Evolutionary conservation across 2,329 filamentous ascomycete species (phyloP), one percentile per base, ranked within the genome.

Genomic region (Epichloe bromicola): DNA sequence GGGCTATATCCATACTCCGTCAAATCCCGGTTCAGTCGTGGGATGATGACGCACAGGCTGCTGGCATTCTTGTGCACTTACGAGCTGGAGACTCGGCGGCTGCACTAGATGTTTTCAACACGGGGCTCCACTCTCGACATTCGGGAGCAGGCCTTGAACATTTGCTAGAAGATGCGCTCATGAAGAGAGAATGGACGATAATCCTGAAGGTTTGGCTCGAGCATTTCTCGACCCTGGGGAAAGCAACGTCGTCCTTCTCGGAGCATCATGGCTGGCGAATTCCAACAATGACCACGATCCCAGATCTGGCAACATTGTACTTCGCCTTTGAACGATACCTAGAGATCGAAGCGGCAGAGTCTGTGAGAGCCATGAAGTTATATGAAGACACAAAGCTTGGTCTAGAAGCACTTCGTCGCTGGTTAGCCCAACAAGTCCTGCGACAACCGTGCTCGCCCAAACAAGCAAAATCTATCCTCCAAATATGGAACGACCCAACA

Each of bases 1-100:
- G 74, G 51, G 66, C 74, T n/a, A 60, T 67, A 4, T 65, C 71
- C 3, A 53, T 78, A 2, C 74, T 78, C 48, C 61, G 63, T 2
- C 60, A 67, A 33, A 58, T 74, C 2, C 58, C 65, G 1, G 37
- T 56, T 2, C 55, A 63, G 0, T 51, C 61, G 6, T 76, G 73
- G 74, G 66, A 68, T 15, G 60, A 70, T 12, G 58, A 63, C 3
- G 51, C 67, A 4, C 65, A 76, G 3, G 58, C 66, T 2, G 65
- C 69, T 0, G 71, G 65, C 8, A 59, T 78, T 4, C 59, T 65
- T 10, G 66, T 74, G 3, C 65, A 71, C 33, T 55, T 78, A 42
- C 65, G 63, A 19, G 61, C 71, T 5, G 65, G 69, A 14, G 66
- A 74, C 33, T 49, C 61, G 4, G 15, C 58, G 3, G 58, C 60